Percentiles rank a stretch among this genome's conserved stretches.
phyloP scores from a whole-genome alignment of 2,329 filamentous ascomycete genomes.

The Elsinoe fawcettii region DNA sequence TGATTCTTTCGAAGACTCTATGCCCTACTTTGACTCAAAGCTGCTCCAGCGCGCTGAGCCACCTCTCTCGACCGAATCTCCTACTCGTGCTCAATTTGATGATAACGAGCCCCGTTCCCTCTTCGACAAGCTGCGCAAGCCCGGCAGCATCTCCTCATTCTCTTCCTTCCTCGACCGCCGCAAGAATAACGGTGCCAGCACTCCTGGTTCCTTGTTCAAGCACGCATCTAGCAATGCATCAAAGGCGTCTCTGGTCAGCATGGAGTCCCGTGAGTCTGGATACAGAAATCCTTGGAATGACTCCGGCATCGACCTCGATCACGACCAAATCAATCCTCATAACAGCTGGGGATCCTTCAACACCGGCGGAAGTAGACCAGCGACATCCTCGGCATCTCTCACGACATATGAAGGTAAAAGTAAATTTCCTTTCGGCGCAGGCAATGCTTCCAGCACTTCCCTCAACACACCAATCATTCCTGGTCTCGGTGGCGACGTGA shows the following conservation, averaged over 20 bases:
- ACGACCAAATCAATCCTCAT: constrained; percentile 49
- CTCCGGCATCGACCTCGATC: constrained; percentile 90
- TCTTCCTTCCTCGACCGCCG: constrained; percentile 92
- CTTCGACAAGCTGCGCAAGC: constrained; percentile 89
- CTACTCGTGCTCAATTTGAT: constrained; percentile 74
- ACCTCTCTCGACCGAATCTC: constrained; percentile 71
- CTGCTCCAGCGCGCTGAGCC: constrained; percentile 86
- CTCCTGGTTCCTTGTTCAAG: constrained; percentile 75
- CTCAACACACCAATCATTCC: constrained; percentile 33
- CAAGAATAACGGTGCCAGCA: constrained; percentile 81
- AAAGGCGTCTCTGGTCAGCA: constrained; percentile 90
- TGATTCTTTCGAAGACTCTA: constrained; percentile 93
- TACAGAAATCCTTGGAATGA: constrained; percentile 94
- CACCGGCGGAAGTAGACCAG: constrained; percentile 59
- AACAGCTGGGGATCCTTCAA: constrained; percentile 37
- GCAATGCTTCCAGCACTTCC: constrained; percentile 33
- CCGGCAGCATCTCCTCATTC: constrained; percentile 87
- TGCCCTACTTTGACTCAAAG: constrained; percentile 96
- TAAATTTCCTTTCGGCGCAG: constrained; percentile 55
- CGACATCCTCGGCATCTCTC: constrained; percentile 55
- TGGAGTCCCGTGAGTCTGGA: constrained; percentile 89
- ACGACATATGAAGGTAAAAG: constrained; percentile 55
- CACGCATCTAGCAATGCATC: constrained; percentile 77
- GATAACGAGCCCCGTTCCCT: constrained; percentile 78
- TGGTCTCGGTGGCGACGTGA: constrained; percentile 32